phyloP scores from a whole-genome alignment of 23 red algal genomes.

The Gracilaria gracilis region DNA sequence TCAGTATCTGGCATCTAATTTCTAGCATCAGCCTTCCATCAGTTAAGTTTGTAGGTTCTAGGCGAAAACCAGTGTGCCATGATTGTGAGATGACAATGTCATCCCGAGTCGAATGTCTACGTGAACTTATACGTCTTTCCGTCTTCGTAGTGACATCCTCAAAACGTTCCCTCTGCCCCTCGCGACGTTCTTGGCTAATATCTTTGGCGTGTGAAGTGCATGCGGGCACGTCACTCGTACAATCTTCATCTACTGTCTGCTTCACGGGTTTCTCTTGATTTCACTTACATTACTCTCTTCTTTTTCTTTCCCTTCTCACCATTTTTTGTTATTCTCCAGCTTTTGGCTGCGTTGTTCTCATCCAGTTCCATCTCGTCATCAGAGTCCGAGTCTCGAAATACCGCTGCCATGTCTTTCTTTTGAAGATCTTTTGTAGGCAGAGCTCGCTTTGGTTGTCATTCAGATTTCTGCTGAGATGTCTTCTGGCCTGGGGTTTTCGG shows the following conservation, averaged over 20 bases:
- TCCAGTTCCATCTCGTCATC: conserved; percentile 44
- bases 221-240: background rate
- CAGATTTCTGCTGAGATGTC: background rate
- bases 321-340: background rate
- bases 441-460: background rate
- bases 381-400: conserved; percentile 24
- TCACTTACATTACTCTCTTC: background rate
- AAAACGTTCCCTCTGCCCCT: background rate
- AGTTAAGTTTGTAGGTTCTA: conserved; percentile 51
- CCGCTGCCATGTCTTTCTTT: conserved; percentile 13
- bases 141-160: background rate
- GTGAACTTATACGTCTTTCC: conserved; percentile 37
- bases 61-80: conserved; percentile 35
- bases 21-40: conserved; percentile 27
- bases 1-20: too few relatives aligned
- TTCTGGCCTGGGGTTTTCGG: background rate
- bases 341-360: background rate
- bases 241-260: background rate
- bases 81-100: conserved; percentile 25
- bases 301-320: background rate
- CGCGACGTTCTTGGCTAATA: conserved; percentile 6
- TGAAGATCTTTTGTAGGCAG: conserved; percentile 16
- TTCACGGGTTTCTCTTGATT: background rate
- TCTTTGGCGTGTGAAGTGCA: background rate
- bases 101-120: conserved; percentile 6